Conservation (phyloP, 2,329 filamentous ascomycete species). For the Coniella lustricola region DNA sequence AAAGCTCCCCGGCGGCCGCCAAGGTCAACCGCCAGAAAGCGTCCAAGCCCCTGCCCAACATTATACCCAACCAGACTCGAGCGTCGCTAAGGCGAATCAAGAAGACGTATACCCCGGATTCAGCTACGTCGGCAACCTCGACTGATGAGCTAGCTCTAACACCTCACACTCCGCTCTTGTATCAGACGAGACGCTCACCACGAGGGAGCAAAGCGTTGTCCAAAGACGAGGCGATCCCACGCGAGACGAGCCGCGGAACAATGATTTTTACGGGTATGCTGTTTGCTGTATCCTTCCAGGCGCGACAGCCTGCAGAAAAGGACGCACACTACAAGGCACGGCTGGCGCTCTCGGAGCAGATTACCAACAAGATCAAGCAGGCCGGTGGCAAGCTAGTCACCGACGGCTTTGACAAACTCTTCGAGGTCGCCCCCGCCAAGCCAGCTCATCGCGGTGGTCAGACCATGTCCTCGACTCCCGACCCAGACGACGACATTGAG, state of each 20-base stretch:
- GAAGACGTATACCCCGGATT: conserved; percentile 18
- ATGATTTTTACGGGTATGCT: conserved; percentile 71
- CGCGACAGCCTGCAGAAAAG: conserved; percentile 42
- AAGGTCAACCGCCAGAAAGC: conserved; percentile 24
- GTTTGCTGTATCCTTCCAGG: conserved; percentile 73
- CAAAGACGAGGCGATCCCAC: conserved; percentile 10
- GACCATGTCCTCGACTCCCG: conserved; percentile 19
- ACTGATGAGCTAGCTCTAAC: conserved; percentile 42
- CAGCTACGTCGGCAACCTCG: conserved; percentile 39
- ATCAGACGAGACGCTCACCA: conserved; percentile 29
- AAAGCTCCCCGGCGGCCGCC: conserved; percentile 28
- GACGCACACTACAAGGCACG: conserved; percentile 39
- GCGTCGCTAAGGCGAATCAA: conserved; percentile 22
- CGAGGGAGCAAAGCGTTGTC: conserved; percentile 17
- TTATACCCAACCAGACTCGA: conserved; percentile 21
- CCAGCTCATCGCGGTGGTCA: conserved; percentile 21
- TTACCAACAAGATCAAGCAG: conserved; percentile 56
- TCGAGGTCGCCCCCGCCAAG: conserved; percentile 43
- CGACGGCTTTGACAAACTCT: conserved; percentile 75
- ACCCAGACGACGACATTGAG: conserved; percentile 33
- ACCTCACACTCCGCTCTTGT: conserved; percentile 28
- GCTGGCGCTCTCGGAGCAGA: conserved; percentile 31
- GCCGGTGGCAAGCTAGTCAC: conserved; percentile 68
- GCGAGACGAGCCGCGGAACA: conserved; percentile 9
- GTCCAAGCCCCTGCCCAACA: conserved; percentile 20